Base-by-base conservation (phyloP, 371 early-diverging fungal species). In the Rhizopus sp. region DNA sequence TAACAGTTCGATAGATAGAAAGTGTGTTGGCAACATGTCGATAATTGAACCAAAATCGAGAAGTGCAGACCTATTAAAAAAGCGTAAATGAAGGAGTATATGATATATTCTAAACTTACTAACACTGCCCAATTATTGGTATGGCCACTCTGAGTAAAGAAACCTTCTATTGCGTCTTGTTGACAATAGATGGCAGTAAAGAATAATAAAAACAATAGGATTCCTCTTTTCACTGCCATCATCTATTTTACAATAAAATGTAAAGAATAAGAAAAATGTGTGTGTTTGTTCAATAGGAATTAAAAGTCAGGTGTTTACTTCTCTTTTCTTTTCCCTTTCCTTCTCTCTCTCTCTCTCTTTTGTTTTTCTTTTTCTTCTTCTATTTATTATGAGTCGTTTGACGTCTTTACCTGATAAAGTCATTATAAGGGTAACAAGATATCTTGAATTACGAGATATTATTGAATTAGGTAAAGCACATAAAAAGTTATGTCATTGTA, bases 121-220 rank as follows among this genome's bases (percentile, higher is more conserved):
- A 98, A 72, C 1, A 98, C 97, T 1, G 98, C 98, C 98, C 98
- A 98, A 75, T 98, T 98, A 76, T 96, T 96, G 33, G 95, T 92
- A 66, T 92, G 93, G 29, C 84, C 86, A 57, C 83, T 74, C 17
- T 72, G 68, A 50, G 74, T 77, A 62, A 88, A 87, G 58, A 89
- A 80, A 4, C 67, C 72, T 40, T 82, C 83, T 5, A 77, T 70
- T 45, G 64, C 29, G 16, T 61, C 58, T 53, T 60, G 51, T 38
- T 55, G 42, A 30, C 38, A 37, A 37, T 10, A 13, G 13, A 37
- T 37, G 13, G 13, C 7, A 13, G 38, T 37, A 37, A 37, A 37
- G 13, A 37, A 37, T 7, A 37, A 37, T 7, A 37, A 13, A 10
- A 37, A 37, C 38, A 37, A 37, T 37, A 37, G 5, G 7, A 37